Evolutionary conservation across 352 stramenopile genomes (phyloP), one percentile per base, ranked within the genome.

Genomic region (Aphanomyces astaci): DNA sequence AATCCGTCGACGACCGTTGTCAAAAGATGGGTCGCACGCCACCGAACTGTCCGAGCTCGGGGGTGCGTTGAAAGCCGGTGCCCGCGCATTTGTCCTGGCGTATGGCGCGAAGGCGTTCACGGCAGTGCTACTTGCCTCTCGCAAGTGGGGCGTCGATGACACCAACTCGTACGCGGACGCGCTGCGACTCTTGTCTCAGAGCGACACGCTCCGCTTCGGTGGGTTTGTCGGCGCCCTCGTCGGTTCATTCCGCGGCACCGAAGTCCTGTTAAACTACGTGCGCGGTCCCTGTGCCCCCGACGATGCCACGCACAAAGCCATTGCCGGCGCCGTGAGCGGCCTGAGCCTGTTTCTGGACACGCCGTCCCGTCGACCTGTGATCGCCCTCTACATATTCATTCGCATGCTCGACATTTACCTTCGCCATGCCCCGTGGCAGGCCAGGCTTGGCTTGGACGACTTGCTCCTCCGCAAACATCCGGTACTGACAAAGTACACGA

Each of bases 321-420:
- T 95, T 49, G 84, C 86, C 2, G 82, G 75, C 19, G 57, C 57
- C 0, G 70, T 92, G 19, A 84, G 84, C 13, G 86, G 86, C 1
- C 76, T 86, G 32, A 79, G 84, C 11, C 70, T 95, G 57, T 72
- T 95, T 19, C 70, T 93, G 25, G 86, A 95, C 46, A 83, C 84
- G 30, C 75, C 76, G 9, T 75, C 75, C 10, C 78, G 86, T 9
- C 83, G 84, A 10, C 84, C 54, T 40, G 88, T 83, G 25, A 88
- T 93, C 56, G 81, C 86, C 64, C 75, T 95, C 45, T 95, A 95
- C 72, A 86, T 92, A 56, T 92, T 95, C 65, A 80, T 93, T 40
- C 82, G 84, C 46, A 91, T 92, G 83, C 72, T 95, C 32, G 84
- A 95, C 69, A 77, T 95, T 4, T 76, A 92, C 13, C 81, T 82